Base-by-base conservation (phyloP, 208 protist species). In the Leishmania guyanensis region DNA sequence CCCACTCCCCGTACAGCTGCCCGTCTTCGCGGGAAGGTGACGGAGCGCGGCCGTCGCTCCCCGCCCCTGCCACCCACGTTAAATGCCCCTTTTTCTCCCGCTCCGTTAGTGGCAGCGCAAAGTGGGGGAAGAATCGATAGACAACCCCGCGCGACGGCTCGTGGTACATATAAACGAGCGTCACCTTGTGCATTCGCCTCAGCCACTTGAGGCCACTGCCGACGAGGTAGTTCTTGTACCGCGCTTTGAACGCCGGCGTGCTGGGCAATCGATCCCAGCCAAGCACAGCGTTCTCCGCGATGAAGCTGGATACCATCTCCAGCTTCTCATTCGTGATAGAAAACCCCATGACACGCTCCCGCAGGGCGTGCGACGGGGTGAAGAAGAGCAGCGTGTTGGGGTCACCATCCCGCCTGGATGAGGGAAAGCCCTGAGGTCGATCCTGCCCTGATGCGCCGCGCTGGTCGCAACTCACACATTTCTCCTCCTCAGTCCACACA, bases 111-210 rank as follows among this genome's bases (percentile, higher is more conserved):
- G 89, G 89, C 39, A 79, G 12, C 1, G 89, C 89, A 46, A 85
- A 92, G n/a, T 72, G 72, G 5, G 89, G 89, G 68, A 92, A 92
- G 17, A 72, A 86, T 26, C 89, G 86, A 48, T 84, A 84, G 26
- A 78, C 33, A n/a, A 88, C 56, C 43, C 75, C 71, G 36, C 82
- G 68, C 10, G 81, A 86, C 0, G 54, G 29, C 50, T 54, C 80
- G 46, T 84, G 82, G 65, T 81, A 80, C 53, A 91, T 43, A 77
- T 91, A 94, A 51, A 79, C 14, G 12, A 82, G 22, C 3, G 84
- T 53, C 3, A 86, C 51, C 36, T 75, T 80, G 46, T 86, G 85
- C 53, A 50, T 20, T 3, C 78, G 81, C 20, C 56, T 75, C 68
- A 89, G 69, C 71, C 73, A 77, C 33, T 66, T 62, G 20, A 89